These are phyloP conservation scores for Penicillium silybi DNA, from an alignment of 495 filamentous ascomycete genomes.

Conservation along the genomic window DNA sequence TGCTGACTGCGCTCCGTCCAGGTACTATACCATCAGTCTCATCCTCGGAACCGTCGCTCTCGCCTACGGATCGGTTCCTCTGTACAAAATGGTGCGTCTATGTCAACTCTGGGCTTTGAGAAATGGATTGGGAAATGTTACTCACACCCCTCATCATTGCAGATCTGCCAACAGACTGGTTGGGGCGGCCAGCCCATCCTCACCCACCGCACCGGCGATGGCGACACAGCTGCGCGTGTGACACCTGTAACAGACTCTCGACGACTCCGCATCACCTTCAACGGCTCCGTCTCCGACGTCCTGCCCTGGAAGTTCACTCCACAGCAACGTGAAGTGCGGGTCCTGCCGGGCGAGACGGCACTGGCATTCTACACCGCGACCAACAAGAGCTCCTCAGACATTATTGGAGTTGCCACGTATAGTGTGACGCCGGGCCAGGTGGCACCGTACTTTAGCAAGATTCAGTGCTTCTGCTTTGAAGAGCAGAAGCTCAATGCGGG, in stretches of 20 bases:
- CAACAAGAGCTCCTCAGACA: constrained; percentile 82
- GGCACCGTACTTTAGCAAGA: constrained; percentile 98
- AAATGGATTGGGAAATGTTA: not conserved
- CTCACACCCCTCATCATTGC: not conserved
- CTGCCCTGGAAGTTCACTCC: constrained; percentile 97
- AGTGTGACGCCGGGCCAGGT: constrained; percentile 94
- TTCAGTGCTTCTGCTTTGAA: constrained; percentile 99
- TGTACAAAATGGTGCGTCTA: constrained; percentile 86
- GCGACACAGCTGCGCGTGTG: constrained; percentile 67
- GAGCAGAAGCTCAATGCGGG: constrained; percentile 90
- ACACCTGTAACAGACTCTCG: constrained; percentile 74
- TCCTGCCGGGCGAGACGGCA: constrained; percentile 93
- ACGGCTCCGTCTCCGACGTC: constrained; percentile 87
- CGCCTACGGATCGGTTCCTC: constrained; percentile 91
- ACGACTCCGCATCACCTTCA: constrained; percentile 94
- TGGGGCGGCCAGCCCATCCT: constrained; percentile 92
- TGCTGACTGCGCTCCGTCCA: constrained; percentile 25
- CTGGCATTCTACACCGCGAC: constrained; percentile 97
- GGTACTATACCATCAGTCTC: constrained; percentile 79
- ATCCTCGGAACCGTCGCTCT: constrained; percentile 88
- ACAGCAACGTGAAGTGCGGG: constrained; percentile 94
- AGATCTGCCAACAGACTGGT: constrained; percentile 96
- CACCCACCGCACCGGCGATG: constrained; percentile 62
- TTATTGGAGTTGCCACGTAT: constrained; percentile 97
- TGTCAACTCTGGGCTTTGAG: not conserved